Evolutionary conservation across 2,329 filamentous ascomycete species (phyloP).

Genomic region (Helminthosporium solani): DNA sequence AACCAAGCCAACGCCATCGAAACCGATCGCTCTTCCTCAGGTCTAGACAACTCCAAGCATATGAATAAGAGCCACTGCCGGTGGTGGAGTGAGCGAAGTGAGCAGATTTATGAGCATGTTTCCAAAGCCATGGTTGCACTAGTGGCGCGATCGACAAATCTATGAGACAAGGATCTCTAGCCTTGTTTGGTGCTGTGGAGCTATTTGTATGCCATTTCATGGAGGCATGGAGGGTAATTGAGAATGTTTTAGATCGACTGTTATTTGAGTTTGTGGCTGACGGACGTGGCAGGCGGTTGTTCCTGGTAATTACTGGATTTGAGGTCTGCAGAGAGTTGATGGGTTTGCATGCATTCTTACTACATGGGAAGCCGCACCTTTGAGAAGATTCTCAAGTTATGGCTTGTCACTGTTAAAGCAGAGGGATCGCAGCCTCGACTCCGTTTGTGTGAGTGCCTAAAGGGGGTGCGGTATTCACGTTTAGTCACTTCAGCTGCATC

Average conservation of each 20-base stretch:
- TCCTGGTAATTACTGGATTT: slow-evolving; percentile 6
- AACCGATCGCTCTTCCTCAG: no score
- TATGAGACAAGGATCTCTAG: slow-evolving; percentile 3
- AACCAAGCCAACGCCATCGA: slow-evolving; percentile 8
- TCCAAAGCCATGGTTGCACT: not conserved
- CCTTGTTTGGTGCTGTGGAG: not conserved
- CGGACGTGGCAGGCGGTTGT: slow-evolving; percentile 17
- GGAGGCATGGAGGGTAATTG: no score
- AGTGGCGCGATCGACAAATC: not conserved
- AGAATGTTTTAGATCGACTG: not conserved
- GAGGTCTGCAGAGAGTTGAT: not conserved
- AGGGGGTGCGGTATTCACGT: no score
- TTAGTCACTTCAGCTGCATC: no score
- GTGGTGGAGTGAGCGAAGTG: slow-evolving; percentile 4
- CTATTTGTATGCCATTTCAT: not conserved
- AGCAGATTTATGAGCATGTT: slow-evolving; percentile 4
- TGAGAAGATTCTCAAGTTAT: no score
- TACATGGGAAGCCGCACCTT: no score
- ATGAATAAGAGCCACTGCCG: not conserved
- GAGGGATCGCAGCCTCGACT: no score
- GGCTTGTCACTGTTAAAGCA: no score
- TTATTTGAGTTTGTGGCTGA: slow-evolving; percentile 22
- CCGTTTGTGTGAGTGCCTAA: no score
- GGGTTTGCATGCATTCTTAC: no score
- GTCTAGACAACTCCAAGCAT: not conserved